A percentile compares a stretch with the other conserved stretches of the same genome.
These are phyloP conservation scores for Pisolithus sp. DNA, from an alignment of 768 basidiomycete genomes.

Conservation along the genomic window DNA sequence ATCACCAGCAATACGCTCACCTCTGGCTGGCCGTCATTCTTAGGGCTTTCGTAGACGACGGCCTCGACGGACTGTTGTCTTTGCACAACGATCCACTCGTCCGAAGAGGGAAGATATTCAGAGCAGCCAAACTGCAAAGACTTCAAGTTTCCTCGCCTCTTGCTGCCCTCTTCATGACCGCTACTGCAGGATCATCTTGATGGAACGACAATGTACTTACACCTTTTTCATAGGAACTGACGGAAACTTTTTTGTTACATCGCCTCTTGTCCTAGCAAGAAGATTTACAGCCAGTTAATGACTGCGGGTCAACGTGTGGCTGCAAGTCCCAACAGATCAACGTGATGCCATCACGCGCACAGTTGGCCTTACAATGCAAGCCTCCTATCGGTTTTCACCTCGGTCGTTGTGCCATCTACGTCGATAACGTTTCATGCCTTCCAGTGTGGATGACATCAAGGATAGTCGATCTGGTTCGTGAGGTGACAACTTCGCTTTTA, in stretches of 20 bases:
- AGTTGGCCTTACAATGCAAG: no score
- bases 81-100: slow-evolving; percentile 21
- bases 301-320: slow-evolving; percentile 91
- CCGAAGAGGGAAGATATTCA: slow-evolving; percentile 12
- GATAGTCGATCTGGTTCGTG: no score
- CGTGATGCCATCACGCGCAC: no score
- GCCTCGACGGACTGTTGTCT: slow-evolving; percentile 5
- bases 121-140: slow-evolving; percentile 11
- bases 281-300: slow-evolving; percentile 80
- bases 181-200: neutral
- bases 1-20: neutral
- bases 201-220: no score
- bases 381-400: no score
- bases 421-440: no score
- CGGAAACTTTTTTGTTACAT: slow-evolving; percentile 89
- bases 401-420: no score
- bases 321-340: slow-evolving; percentile 29
- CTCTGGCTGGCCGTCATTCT: neutral
- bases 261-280: slow-evolving; percentile 82
- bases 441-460: no score
- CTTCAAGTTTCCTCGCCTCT: neutral
- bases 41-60: neutral
- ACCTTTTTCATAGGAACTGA: slow-evolving; percentile 35
- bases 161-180: neutral
- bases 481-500: no score